Base-by-base conservation (phyloP, 2,329 filamentous ascomycete species). In the Fusarium ambrosium region DNA sequence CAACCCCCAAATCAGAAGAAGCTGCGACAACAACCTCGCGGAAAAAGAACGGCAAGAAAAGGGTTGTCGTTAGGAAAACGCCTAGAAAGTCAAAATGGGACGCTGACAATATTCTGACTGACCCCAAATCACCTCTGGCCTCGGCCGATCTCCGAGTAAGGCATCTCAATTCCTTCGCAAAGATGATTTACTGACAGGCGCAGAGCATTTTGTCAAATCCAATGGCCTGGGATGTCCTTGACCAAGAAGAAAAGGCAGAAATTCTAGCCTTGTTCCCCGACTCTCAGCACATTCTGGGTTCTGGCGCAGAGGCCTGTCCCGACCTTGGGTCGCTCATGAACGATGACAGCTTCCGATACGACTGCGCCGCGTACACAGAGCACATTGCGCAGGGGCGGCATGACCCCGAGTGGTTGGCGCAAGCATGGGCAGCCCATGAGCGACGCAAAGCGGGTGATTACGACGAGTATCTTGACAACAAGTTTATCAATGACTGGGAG, bases 381-480 rank as follows among this genome's bases (percentile, higher is more conserved):
- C 83, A 87, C 71, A 79, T 91, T 20, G 72, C 78, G 6, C 80
- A 82, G 39, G 89, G 89, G 4, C 85, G 84, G 37, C 87, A 90
- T 67, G 88, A 90, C 72, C 83, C 85, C 2, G 83, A 84, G 16
- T 91, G 89, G 89, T 84, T 91, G 9, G 80, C 78, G 18, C 82
- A 87, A 65, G 89, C 89, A 1, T 89, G 86, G 83, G 78, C 79
- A 5, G 89, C 89, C 1, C 87, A 90, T 70, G 82, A 84, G 64
- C 82, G 84, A 76, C 86, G 88, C 65, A 82, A 81, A 61, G 77
- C 81, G 1, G 89, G 89, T 6, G 82, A 86, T 2, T 91, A 89
- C 69, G 85, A 90, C 68, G 84, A 85, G 4, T 86, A 84, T 62
- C 80, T 89, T 34, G 79, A 82, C 11, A 75, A 80, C 3, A 84